Evolutionary conservation across 148 eudicot genomes (phyloP), one percentile per base, ranked within the genome.

Genomic region (Diospyros kaki): DNA sequence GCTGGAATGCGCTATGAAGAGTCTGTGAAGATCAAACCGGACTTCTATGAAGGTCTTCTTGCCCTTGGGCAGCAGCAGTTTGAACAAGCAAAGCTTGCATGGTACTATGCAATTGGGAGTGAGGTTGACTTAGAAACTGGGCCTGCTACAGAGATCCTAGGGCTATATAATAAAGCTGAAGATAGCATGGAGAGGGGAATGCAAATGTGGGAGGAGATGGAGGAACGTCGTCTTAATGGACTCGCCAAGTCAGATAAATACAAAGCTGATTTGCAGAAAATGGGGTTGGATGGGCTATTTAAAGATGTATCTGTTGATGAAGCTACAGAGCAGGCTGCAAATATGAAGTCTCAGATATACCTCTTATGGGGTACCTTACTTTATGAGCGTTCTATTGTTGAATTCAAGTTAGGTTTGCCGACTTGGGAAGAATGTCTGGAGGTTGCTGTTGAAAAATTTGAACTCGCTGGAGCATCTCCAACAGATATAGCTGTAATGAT

Each of bases 161-260:
- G 89, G 46, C 82, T 92, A 7, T 95, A 84, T 67, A 95, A 95
- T 73, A 86, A 90, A 80, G 94, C 98, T 5, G 98, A 95, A 81
- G 98, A 95, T 76, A 86, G 89, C 83, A 90, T 90, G 90, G 98
- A 95, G 73, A 87, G 84, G 62, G 98, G 98, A 18, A 85, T 95
- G 94, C 97, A 90, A 73, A 89, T 92, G 75, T 95, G 98, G 98
- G 98, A 95, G 82, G 97, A 92, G 80, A 84, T 88, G 81, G 97
- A 95, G 74, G 98, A 92, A 80, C 87, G 80, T 1, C 91, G 90
- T 50, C 86, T 92, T 55, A 92, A 95, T 78, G 98, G 98, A 72
- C 88, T 95, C 28, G 83, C 91, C 39, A 86, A 87, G 76, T 86
- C 79, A 45, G 97, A 95, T 54, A 84, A 84, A 41, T 83, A 92